Percentiles rank a stretch among this genome's conserved stretches.
Evolutionary conservation across 192 early-diverging fungal species (phyloP).

Genomic region (Pilobolus umbonatus): DNA sequence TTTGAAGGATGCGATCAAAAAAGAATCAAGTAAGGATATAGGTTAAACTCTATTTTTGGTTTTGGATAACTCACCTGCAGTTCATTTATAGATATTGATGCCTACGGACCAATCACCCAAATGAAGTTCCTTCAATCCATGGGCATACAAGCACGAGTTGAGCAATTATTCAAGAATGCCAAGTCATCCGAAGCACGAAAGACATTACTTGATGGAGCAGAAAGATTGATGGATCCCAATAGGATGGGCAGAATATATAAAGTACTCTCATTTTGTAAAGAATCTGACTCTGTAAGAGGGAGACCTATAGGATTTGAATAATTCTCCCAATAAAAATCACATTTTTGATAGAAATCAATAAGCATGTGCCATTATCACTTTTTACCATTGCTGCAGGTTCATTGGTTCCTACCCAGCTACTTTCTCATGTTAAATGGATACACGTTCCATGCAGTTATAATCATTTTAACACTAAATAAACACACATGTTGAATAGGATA

Average conservation of each 20-base stretch:
- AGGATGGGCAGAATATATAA: slow-evolving; percentile 91
- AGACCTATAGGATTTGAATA: background rate
- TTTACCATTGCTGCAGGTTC: too few species aligned
- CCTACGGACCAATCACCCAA: slow-evolving; percentile 80
- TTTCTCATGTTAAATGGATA: too few species aligned
- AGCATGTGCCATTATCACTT: too few species aligned
- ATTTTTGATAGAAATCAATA: background rate
- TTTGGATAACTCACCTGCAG: background rate
- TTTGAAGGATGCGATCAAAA: slow-evolving; percentile 55
- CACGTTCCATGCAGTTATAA: too few species aligned
- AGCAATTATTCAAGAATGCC: slow-evolving; percentile 61
- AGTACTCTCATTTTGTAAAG: slow-evolving; percentile 49
- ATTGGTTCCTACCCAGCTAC: too few species aligned
- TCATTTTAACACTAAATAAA: too few species aligned
- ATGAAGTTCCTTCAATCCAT: slow-evolving; percentile 68
- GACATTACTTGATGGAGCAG: slow-evolving; percentile 62
- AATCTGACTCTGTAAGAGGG: background rate
- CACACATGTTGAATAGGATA: too few species aligned
- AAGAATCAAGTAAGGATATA: slow-evolving; percentile 3
- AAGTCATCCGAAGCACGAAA: slow-evolving; percentile 44
- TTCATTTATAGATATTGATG: slow-evolving; percentile 19
- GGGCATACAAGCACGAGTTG: slow-evolving; percentile 73
- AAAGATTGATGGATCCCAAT: slow-evolving; percentile 68
- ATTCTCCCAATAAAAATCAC: background rate
- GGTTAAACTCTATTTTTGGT: background rate